Percentiles rank a stretch among this genome's conserved stretches.
phyloP scores from a whole-genome alignment of 1,284 basidiomycete genomes.

The Ceratobasidium sp. region DNA sequence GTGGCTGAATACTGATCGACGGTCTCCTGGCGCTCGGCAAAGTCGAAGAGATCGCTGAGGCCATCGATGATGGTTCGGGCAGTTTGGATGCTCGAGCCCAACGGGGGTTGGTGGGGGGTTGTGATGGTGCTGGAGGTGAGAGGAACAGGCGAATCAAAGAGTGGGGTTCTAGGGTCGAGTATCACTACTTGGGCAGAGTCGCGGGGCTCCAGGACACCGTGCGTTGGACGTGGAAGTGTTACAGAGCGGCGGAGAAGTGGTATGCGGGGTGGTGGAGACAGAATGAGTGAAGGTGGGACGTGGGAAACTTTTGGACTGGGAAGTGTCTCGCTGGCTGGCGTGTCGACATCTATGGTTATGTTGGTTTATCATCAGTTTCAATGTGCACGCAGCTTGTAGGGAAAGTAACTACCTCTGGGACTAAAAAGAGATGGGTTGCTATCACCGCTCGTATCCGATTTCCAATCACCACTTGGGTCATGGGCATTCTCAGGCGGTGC shows the following conservation, averaged over 20 bases:
- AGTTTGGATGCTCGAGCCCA: not conserved
- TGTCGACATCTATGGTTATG: not conserved
- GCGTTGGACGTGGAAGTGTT: not conserved
- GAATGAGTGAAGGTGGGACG: not conserved
- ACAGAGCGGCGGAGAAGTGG: not conserved
- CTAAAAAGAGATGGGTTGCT: not conserved
- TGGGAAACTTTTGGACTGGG: not conserved
- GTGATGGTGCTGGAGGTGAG: not conserved
- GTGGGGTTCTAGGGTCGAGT: not conserved
- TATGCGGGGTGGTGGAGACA: not conserved
- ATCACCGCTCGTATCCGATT: not conserved
- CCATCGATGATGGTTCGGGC: constrained; percentile 1
- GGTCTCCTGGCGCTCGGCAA: not conserved
- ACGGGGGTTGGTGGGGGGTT: not conserved
- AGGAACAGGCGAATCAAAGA: constrained; percentile 2
- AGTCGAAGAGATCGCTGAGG: not conserved
- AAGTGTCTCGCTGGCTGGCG: not conserved
- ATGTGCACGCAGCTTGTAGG: no score
- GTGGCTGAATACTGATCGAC: not conserved
- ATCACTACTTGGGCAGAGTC: constrained; percentile 8
- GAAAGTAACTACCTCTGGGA: no score
- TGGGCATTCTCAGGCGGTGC: not conserved
- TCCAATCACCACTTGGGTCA: not conserved
- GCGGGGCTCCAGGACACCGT: not conserved
- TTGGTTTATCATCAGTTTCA: no score